These are phyloP conservation scores for Pilobolus umbonatus DNA, from an alignment of 192 early-diverging fungal species.

Conservation along the genomic window DNA sequence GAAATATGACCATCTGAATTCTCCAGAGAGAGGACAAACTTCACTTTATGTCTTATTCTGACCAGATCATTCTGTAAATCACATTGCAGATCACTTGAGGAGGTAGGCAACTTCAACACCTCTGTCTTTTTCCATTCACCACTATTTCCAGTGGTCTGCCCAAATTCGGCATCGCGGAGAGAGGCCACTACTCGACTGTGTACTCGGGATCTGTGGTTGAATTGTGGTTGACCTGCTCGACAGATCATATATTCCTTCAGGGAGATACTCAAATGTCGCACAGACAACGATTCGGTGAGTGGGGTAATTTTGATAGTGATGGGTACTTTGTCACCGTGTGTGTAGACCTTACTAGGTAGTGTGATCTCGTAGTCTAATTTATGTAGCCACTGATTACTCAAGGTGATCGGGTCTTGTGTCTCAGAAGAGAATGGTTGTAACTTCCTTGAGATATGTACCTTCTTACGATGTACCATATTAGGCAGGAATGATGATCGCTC, in stretches of 20 bases:
- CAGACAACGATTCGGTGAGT: conserved; percentile 33
- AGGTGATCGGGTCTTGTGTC: conserved; percentile 41
- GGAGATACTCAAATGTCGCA: conserved; percentile 38
- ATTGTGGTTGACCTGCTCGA: conserved; percentile 13
- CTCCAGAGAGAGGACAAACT: conserved; percentile 26
- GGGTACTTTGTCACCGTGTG: conserved; percentile 48
- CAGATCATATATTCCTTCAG: conserved; percentile 56
- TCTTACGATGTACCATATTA: conserved; percentile 31
- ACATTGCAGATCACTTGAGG: conserved; percentile 12
- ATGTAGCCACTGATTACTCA: conserved; percentile 47
- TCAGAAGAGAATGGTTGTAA: conserved; percentile 42
- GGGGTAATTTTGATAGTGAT: conserved; percentile 42
- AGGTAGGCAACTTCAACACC: conserved; percentile 10
- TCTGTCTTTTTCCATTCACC: conserved; percentile 13
- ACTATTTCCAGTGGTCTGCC: neutral
- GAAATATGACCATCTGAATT: conserved; percentile 18
- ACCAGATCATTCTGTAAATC: conserved; percentile 30
- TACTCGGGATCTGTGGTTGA: conserved; percentile 2
- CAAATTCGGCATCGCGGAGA: conserved; percentile 6
- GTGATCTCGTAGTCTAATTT: conserved; percentile 52
- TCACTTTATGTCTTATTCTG: conserved; percentile 29
- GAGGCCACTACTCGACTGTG: conserved; percentile 1
- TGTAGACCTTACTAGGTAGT: conserved; percentile 48
- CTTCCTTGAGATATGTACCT: conserved; percentile 44
- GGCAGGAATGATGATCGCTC: conserved; percentile 50